Conservation (phyloP, 208 protist species). For the Crithidia fasciculata region DNA sequence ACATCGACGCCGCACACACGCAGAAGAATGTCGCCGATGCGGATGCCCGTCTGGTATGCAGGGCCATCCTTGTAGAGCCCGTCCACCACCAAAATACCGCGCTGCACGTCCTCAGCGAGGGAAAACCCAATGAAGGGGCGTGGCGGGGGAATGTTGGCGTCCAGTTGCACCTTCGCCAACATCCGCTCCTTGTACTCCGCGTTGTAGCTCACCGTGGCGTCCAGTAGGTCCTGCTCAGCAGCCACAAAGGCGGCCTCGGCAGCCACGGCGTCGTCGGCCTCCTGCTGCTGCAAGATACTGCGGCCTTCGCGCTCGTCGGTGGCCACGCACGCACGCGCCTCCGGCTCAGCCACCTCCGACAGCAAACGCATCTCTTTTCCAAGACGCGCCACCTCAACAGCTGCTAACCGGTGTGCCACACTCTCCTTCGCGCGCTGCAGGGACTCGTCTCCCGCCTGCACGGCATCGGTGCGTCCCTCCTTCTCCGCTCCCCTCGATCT, state of each 20-base stretch:
- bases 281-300: background rate
- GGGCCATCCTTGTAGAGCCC: slow-evolving; percentile 48
- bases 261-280: background rate
- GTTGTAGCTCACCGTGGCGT: slow-evolving; percentile 30
- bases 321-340: background rate
- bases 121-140: slow-evolving; percentile 65
- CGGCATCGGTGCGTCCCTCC: background rate
- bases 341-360: background rate
- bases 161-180: background rate
- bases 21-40: slow-evolving; percentile 50
- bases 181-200: slow-evolving; percentile 41
- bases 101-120: slow-evolving; percentile 35
- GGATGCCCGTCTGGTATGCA: slow-evolving; percentile 58
- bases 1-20: slow-evolving; percentile 40
- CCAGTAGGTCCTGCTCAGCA: slow-evolving; percentile 27
- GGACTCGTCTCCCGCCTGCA: background rate
- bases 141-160: slow-evolving; percentile 12
- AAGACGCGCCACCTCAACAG: background rate
- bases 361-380: background rate
- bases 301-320: background rate
- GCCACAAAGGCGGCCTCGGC: background rate
- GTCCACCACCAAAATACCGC: slow-evolving; percentile 38
- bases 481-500: background rate
- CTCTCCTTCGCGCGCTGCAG: background rate
- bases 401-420: background rate